Conservation (phyloP, 345 rosid genomes). For the Adansonia digitata region DNA sequence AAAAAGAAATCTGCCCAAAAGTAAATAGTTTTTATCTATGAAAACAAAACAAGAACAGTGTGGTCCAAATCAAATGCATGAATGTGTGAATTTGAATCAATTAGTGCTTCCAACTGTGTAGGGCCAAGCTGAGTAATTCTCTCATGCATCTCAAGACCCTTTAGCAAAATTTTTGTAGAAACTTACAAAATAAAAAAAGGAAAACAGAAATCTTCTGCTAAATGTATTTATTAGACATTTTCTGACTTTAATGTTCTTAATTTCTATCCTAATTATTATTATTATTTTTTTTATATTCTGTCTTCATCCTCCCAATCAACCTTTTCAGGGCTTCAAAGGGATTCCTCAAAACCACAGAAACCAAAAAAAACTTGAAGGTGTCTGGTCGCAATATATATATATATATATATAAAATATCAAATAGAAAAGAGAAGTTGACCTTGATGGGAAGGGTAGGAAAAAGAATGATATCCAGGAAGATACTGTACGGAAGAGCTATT, state of each 20-base stretch:
- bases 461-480: too few species aligned
- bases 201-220: not conserved
- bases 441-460: too few species aligned
- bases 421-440: too few species aligned
- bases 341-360: too few species aligned
- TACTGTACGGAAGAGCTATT: too few species aligned
- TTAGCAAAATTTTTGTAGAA: not conserved
- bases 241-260: not conserved
- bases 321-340: too few species aligned
- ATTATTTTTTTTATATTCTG: not conserved
- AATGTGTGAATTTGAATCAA: constrained; percentile 12
- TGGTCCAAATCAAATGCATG: constrained; percentile 16
- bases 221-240: not conserved
- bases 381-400: too few species aligned
- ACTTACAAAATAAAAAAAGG: not conserved
- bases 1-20: not conserved
- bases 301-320: too few species aligned
- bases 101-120: constrained; percentile 3
- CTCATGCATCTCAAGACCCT: not conserved
- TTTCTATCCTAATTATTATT: not conserved
- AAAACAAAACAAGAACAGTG: constrained; percentile 1
- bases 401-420: too few species aligned
- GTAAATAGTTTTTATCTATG: not conserved
- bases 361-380: too few species aligned
- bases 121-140: not conserved